Conservation (phyloP, 2,329 filamentous ascomycete genomes). For the Fusarium succisae region DNA sequence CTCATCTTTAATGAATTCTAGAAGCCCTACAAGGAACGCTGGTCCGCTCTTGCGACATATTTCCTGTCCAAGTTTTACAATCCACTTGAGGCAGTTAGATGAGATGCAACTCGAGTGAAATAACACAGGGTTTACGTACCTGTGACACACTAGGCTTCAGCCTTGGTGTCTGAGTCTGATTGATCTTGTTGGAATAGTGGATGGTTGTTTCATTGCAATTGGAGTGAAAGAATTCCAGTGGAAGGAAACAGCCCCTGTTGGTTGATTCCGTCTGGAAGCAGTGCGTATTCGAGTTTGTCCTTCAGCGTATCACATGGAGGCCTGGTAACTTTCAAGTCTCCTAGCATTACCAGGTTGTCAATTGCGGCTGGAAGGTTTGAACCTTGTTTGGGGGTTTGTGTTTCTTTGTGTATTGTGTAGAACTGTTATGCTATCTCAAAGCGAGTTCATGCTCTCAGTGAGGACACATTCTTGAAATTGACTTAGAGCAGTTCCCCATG, state of each 20-base stretch:
- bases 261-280: neutral
- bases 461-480: neutral
- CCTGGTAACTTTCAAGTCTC: neutral
- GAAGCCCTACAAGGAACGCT: accelerated
- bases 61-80: accelerated
- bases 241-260: neutral
- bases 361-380: neutral
- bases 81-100: neutral
- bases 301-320: neutral
- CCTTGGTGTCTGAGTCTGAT: neutral
- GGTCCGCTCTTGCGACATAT: neutral
- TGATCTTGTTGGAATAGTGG: neutral
- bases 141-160: neutral
- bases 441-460: neutral
- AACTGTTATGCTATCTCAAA: neutral
- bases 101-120: neutral
- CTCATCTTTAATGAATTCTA: neutral
- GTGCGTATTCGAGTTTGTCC: neutral
- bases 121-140: neutral
- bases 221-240: neutral
- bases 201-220: neutral
- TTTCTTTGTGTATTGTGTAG: neutral
- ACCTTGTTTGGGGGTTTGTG: neutral
- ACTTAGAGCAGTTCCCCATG: neutral
- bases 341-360: neutral